Base-by-base conservation (phyloP, 1,284 basidiomycete genomes). In the Phellopilus nigrolimitatus region DNA sequence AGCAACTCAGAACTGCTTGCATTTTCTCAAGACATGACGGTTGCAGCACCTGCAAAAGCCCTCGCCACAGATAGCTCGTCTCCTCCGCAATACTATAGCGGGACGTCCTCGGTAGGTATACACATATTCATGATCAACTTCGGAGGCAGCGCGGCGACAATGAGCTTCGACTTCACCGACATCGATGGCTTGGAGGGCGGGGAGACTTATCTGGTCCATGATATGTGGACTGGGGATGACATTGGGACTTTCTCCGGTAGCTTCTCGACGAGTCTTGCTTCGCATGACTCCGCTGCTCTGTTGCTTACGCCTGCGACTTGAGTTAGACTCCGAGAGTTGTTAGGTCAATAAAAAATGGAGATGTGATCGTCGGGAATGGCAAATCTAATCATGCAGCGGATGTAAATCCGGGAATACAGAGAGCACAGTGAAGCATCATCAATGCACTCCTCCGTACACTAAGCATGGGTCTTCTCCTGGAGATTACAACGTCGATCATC, bases 71-170 rank as follows among this genome's bases (percentile, higher is more conserved):
- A 65, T 12, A 57, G 69, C 17, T 61, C 61, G 12, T 69, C 68
- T 3, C 72, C 73, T 27, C 76, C 76, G 3, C 74, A 78, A 61
- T 79, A 72, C 56, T 80, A 74, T 59, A 61, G 73, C 13, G 76
- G 77, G 1, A 56, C 56, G 19, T 80, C 77, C 1, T 64, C 67
- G 21, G 74, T 71, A 56, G 77, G 78, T 6, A 71, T 62, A 2
- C 77, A 79, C 56, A 72, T 79, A 6, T 79, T 79, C 60, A 70
- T 79, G 47, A 73, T 79, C 60, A 79, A 79, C 60, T 75, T 69
- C 4, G 63, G 64, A 4, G 59, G 62, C 15, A 61, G 59, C 10
- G 63, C 68, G 0, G 66, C 71, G 3, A 71, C 68, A 1, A 79
- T 76, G 63, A 65, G 64, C 2, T 72, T 79, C 58, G 63, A 66